Evolutionary conservation across 768 basidiomycete species (phyloP).

Genomic region (Hypholoma sublateritium): DNA sequence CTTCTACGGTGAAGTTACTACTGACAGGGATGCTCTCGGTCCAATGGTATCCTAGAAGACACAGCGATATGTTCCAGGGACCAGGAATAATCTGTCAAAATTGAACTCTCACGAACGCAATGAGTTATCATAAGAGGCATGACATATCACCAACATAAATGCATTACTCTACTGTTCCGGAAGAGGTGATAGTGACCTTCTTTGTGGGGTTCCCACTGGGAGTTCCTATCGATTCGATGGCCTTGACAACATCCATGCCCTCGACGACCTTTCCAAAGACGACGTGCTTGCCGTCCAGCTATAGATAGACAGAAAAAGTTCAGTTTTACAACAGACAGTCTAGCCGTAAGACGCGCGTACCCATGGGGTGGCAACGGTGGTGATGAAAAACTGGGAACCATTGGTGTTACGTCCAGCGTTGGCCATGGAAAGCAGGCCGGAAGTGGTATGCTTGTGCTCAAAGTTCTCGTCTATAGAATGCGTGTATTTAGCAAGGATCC

Average conservation of each 20-base stretch:
- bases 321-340: background rate
- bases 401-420: conserved; percentile 84
- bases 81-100: no score
- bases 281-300: conserved; percentile 66
- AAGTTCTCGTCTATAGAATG: conserved; percentile 74
- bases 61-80: no score
- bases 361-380: conserved; percentile 71
- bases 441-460: conserved; percentile 63
- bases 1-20: no score
- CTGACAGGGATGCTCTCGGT: no score
- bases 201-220: conserved; percentile 35
- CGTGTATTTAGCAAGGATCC: no score
- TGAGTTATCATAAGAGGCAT: no score
- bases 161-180: conserved; percentile 43
- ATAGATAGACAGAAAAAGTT: background rate
- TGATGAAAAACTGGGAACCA: conserved; percentile 85
- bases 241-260: conserved; percentile 64
- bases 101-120: no score
- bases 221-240: conserved; percentile 49
- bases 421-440: conserved; percentile 74
- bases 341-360: conserved; percentile 23
- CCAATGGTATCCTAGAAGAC: no score
- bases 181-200: conserved; percentile 58
- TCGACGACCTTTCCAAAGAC: conserved; percentile 72
- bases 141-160: background rate